Conservation (phyloP, 352 stramenopile species). For the Phytophthora pini region DNA sequence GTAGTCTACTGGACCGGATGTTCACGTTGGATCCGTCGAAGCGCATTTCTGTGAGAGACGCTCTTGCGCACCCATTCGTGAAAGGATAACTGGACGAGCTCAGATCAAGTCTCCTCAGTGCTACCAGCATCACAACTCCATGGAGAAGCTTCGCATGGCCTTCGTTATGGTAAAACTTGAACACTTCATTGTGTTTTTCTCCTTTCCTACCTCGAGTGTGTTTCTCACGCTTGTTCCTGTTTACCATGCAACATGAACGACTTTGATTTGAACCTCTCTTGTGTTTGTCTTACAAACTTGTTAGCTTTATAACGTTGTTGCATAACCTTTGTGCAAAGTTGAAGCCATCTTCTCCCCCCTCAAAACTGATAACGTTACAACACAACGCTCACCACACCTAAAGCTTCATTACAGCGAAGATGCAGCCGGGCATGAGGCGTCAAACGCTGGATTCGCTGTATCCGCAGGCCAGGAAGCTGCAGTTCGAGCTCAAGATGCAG, state of each 20-base stretch:
- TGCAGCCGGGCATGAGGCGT: conserved; percentile 1
- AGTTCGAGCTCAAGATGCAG: conserved; percentile 92
- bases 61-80: conserved; percentile 85
- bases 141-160: background rate
- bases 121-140: background rate
- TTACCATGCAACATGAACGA: conserved; percentile 1
- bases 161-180: conserved; percentile 7
- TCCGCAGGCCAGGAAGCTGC: conserved; percentile 81
- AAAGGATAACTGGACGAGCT: conserved; percentile 27
- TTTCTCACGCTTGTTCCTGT: conserved; percentile 3
- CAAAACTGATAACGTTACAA: conserved; percentile 11
- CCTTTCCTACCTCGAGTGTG: background rate
- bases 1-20: conserved; percentile 84
- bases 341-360: conserved; percentile 18
- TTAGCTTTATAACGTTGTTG: too few species aligned
- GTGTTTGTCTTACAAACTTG: too few species aligned
- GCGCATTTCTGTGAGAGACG: conserved; percentile 77
- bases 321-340: too few species aligned
- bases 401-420: background rate
- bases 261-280: conserved; percentile 17
- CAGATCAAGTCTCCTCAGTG: background rate
- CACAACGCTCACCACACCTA: background rate
- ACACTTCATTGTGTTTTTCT: background rate
- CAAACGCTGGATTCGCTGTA: conserved; percentile 79
- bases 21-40: conserved; percentile 84